Evolutionary conservation across 1,284 basidiomycete genomes (phyloP).

Genomic region (Malassezia arunalokei): DNA sequence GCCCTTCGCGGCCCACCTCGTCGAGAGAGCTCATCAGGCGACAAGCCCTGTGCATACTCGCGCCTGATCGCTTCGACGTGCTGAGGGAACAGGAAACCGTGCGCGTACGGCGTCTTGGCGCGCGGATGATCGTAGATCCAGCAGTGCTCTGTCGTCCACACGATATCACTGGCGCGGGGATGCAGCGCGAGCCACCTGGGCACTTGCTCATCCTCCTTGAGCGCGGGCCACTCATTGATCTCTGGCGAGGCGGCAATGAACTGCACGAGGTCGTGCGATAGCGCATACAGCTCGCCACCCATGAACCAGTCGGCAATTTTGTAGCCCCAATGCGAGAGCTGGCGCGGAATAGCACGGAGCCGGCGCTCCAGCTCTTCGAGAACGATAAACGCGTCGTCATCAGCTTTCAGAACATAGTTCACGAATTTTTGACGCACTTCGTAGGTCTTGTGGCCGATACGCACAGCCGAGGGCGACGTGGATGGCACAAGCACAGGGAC

Average conservation of each 20-base stretch:
- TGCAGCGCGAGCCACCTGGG: slow-evolving; percentile 85
- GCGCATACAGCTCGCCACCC: slow-evolving; percentile 86
- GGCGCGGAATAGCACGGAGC: slow-evolving; percentile 35
- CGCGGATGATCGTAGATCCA: slow-evolving; percentile 98
- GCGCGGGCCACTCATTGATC: slow-evolving; percentile 59
- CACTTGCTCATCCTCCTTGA: slow-evolving; percentile 86
- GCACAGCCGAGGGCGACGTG: slow-evolving; percentile 55
- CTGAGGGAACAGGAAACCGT: slow-evolving; percentile 93
- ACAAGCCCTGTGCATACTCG: slow-evolving; percentile 46
- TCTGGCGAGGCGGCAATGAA: slow-evolving; percentile 67
- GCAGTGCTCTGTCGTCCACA: slow-evolving; percentile 83
- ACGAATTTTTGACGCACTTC: slow-evolving; percentile 42
- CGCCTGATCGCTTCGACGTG: slow-evolving; percentile 60
- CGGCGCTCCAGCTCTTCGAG: slow-evolving; percentile 43
- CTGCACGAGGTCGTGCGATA: slow-evolving; percentile 78
- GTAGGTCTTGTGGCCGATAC: slow-evolving; percentile 45
- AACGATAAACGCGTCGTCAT: slow-evolving; percentile 42
- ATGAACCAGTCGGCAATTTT: slow-evolving; percentile 79
- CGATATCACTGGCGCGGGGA: slow-evolving; percentile 64
- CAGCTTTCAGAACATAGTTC: slow-evolving; percentile 45
- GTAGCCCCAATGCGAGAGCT: slow-evolving; percentile 42
- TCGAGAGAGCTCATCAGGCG: slow-evolving; percentile 44
- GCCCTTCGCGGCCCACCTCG: slow-evolving; percentile 47
- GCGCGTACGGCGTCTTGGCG: slow-evolving; percentile 73
- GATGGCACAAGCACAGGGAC: slow-evolving; percentile 54